Conservation (phyloP, 768 basidiomycete genomes). For the Cyathus striatus region DNA sequence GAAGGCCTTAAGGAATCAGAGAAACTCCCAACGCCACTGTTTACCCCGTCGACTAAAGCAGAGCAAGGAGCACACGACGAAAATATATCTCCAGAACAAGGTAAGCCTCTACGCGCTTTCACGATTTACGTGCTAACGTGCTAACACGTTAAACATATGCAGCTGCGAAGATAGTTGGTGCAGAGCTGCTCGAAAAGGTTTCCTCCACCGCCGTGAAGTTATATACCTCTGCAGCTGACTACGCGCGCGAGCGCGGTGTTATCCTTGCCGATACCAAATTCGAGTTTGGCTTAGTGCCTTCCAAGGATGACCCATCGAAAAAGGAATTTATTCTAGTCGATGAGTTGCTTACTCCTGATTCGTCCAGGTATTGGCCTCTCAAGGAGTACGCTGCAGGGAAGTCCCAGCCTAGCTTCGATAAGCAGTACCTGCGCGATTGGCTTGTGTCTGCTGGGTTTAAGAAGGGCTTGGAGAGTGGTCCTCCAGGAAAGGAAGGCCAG, state of each 20-base stretch:
- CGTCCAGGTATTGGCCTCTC: constrained; percentile 93
- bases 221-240: constrained; percentile 69
- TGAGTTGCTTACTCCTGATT: constrained; percentile 96
- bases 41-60: constrained; percentile 97
- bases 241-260: constrained; percentile 71
- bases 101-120: constrained; percentile 25
- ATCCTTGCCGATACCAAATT: constrained; percentile 99
- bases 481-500: constrained; percentile 54
- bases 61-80: constrained; percentile 93
- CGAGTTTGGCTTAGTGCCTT: constrained; percentile 83
- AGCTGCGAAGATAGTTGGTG: constrained; percentile 67
- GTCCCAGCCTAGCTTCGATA: constrained; percentile 89
- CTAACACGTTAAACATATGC: constrained; percentile 6
- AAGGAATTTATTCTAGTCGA: constrained; percentile 81
- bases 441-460: constrained; percentile 67
- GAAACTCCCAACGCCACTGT: constrained; percentile 75
- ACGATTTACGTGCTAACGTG: constrained; percentile 1
- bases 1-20: constrained; percentile 80
- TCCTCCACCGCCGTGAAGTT: constrained; percentile 57
- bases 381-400: constrained; percentile 67
- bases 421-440: constrained; percentile 94
- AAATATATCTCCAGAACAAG: constrained; percentile 84
- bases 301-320: constrained; percentile 14
- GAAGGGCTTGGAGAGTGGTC: constrained; percentile 76
- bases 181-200: constrained; percentile 56